Percentiles rank a stretch among this genome's conserved stretches.
Conservation (phyloP, 495 filamentous ascomycete genomes). For the Aspergillus baeticus region DNA sequence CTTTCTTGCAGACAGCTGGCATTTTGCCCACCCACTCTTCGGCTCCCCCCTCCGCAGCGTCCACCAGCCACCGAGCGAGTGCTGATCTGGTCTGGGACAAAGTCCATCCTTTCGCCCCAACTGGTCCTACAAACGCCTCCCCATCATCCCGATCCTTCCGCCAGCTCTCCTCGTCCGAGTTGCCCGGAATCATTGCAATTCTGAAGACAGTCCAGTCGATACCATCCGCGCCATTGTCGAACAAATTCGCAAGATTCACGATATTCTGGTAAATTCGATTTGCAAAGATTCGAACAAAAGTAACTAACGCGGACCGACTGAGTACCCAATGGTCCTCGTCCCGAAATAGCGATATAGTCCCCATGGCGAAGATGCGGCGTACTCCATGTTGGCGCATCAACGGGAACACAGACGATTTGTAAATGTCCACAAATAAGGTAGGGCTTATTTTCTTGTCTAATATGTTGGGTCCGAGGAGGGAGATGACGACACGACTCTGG, state of each 20-base stretch:
- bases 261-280: background rate
- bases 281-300: background rate
- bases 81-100: background rate
- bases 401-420: background rate
- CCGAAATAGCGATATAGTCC: background rate
- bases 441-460: background rate
- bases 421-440: background rate
- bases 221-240: background rate
- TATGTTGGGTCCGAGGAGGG: background rate
- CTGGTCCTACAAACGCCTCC: background rate
- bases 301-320: background rate
- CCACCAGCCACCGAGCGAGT: slow-evolving; percentile 2
- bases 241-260: background rate
- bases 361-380: slow-evolving; percentile 1
- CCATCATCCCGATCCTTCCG: background rate
- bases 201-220: slow-evolving; percentile 2
- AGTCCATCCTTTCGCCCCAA: background rate
- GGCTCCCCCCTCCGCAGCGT: background rate
- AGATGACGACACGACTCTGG: background rate
- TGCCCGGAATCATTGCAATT: background rate
- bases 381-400: slow-evolving; percentile 2
- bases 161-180: slow-evolving; percentile 2
- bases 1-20: slow-evolving; percentile 3
- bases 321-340: background rate
- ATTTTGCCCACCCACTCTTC: slow-evolving; percentile 3